Base-by-base conservation (phyloP, 306 rosid species). In the Crataegus laevigata region DNA sequence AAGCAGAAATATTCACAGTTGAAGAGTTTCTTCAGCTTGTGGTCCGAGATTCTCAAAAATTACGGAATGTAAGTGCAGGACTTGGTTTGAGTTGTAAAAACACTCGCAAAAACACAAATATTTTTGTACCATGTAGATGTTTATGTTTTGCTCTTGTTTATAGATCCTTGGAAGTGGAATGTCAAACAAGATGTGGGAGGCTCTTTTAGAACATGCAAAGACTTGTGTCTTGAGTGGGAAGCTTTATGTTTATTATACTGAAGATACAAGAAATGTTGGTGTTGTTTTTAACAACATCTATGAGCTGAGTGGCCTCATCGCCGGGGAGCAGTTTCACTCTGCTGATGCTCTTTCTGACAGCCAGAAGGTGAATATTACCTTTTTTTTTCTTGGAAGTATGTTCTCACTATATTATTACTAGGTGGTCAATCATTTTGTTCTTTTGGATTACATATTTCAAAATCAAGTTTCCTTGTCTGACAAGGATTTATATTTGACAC, bases 141-240 rank as follows among this genome's bases (percentile, higher is more conserved):
- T 42, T 75, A 82, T 82, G 52, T 83, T 80, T 73, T 71, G 32
- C 54, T 73, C 26, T 80, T 76, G 66, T 86, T 76, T 85, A 77
- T 73, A 96, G 99, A 96, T 90, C 76, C 99, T 96, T 78, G 99
- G 99, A 75, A 92, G 99, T 76, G 99, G 99, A n/a, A 96, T 96
- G 99, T 96, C 99, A 72, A 96, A 96, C 85, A 96, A 88, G 88
- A 96, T 96, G 99, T 96, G 99, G 99, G 99, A 96, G 4, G 98
- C 98, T 76, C 98, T 96, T 75, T 5, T 96, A 73, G 99, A 96
- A 12, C 99, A 96, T 87, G 93, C 99, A 54, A 96, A 96, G 89
- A 96, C 99, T 22, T 96, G 99, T 82, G 88, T 77, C 78, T 84
- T 96, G 71, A 83, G 92, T 29, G 99, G 96, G 84, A 96, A 89